Conservation (phyloP, 2,329 filamentous ascomycete species). For the Cercospora janseana region DNA sequence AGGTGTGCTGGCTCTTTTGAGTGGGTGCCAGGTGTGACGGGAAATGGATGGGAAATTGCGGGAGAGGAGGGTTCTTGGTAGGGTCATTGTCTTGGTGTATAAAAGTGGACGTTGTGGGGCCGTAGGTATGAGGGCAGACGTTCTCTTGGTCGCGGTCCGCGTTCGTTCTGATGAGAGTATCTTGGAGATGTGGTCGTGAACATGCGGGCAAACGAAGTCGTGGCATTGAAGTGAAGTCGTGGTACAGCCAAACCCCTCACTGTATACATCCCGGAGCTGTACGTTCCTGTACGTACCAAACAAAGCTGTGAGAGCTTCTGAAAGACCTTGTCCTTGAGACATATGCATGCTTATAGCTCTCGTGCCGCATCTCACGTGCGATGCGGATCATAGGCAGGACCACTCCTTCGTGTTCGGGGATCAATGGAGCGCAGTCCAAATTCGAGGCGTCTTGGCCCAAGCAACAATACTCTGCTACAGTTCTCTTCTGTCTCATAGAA, state of each 20-base stretch:
- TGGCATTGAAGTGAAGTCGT: background rate
- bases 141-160: background rate
- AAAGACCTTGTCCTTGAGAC: no score
- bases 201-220: background rate
- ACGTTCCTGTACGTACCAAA: conserved; percentile 8
- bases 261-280: conserved; percentile 2
- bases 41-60: background rate
- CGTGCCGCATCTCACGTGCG: no score
- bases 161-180: background rate
- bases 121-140: no score
- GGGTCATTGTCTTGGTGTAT: background rate
- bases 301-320: background rate
- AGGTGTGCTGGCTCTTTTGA: background rate
- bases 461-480: background rate
- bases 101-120: no score
- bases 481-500: conserved; percentile 24
- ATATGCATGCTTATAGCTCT: no score
- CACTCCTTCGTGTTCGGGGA: no score
- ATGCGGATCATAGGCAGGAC: background rate
- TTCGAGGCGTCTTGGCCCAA: background rate
- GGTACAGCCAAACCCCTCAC: conserved; percentile 2
- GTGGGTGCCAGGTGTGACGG: background rate
- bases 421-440: no score
- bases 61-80: background rate
- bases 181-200: no score